Percentiles rank a stretch among this genome's conserved stretches.
Conservation (phyloP, 177 flowering plant species). For the Vitis hybrid region DNA sequence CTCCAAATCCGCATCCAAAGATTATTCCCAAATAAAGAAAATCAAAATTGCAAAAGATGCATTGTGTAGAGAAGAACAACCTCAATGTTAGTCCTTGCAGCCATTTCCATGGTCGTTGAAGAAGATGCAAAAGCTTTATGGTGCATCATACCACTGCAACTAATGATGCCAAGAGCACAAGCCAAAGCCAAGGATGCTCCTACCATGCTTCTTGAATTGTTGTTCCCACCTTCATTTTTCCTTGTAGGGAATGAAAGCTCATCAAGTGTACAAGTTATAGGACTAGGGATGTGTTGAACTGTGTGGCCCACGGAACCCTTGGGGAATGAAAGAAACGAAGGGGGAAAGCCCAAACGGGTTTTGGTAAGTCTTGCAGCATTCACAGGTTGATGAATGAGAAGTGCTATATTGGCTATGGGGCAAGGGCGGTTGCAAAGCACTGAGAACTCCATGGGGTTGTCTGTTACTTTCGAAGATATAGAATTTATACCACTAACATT, state of each 20-base stretch:
- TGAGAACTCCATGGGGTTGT: slow-evolving; percentile 6
- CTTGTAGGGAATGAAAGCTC: not conserved
- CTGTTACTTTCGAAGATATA: no score
- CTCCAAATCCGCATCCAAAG: no score
- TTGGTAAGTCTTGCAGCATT: not conserved
- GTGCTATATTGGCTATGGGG: not conserved
- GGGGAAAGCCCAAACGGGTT: not conserved
- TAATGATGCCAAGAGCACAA: slow-evolving; percentile 12
- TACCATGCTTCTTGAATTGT: not conserved
- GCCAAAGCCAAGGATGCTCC: slow-evolving; percentile 18
- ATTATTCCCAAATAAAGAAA: no score
- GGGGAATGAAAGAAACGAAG: slow-evolving; percentile 5
- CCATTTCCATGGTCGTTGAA: no score
- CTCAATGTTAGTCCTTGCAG: no score
- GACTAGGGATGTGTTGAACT: not conserved
- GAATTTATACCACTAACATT: no score
- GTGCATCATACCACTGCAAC: slow-evolving; percentile 2
- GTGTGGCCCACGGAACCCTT: not conserved
- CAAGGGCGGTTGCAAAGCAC: not conserved
- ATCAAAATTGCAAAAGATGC: no score
- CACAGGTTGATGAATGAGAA: not conserved
- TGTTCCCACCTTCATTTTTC: not conserved
- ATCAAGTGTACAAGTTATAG: not conserved
- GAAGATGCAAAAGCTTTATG: slow-evolving; percentile 1
- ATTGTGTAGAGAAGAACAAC: no score